Percentiles rank a stretch among this genome's conserved stretches.
These are phyloP conservation scores for Nothopassalora personata DNA, from an alignment of 2,329 filamentous ascomycete genomes.

Conservation along the genomic window DNA sequence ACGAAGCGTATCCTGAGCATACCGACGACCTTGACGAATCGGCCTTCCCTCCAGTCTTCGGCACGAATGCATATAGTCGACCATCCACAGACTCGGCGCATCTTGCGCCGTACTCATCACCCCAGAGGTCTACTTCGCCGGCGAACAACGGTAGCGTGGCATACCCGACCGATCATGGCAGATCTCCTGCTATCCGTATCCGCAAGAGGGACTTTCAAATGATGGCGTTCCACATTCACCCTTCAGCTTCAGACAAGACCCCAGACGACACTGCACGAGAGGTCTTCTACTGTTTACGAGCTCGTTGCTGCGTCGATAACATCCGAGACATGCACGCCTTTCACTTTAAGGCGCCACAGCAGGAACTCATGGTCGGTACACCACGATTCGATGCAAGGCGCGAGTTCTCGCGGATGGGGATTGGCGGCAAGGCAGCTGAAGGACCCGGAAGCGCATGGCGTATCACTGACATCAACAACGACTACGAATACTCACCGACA, in stretches of 20 bases:
- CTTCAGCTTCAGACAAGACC: conserved; percentile 51
- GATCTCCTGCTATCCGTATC: conserved; percentile 76
- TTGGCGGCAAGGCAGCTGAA: conserved; percentile 72
- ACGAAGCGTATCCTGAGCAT: conserved; percentile 8
- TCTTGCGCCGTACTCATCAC: conserved; percentile 22
- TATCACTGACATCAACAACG: conserved; percentile 80
- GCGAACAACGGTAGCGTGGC: conserved; percentile 45
- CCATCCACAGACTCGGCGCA: conserved; percentile 28
- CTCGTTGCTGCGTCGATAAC: conserved; percentile 70
- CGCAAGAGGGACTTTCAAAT: conserved; percentile 92
- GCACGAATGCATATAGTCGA: conserved; percentile 23
- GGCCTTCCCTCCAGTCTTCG: conserved; percentile 28
- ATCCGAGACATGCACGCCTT: conserved; percentile 92
- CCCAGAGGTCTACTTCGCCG: conserved; percentile 22
- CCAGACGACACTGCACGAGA: conserved; percentile 58
- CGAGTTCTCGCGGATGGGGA: conserved; percentile 83
- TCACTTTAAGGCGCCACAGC: conserved; percentile 63
- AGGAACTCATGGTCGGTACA: conserved; percentile 70
- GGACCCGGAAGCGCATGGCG: conserved; percentile 65
- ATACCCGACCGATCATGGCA: conserved; percentile 27
- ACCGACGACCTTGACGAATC: conserved; percentile 17
- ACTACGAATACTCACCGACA: conserved; percentile 88
- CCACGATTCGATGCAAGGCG: conserved; percentile 75
- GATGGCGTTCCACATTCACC: conserved; percentile 80
- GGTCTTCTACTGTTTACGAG: conserved; percentile 79